Evolutionary conservation across 169 alveolate genomes (phyloP).

Genomic region (Cryptosporidium sp.): DNA sequence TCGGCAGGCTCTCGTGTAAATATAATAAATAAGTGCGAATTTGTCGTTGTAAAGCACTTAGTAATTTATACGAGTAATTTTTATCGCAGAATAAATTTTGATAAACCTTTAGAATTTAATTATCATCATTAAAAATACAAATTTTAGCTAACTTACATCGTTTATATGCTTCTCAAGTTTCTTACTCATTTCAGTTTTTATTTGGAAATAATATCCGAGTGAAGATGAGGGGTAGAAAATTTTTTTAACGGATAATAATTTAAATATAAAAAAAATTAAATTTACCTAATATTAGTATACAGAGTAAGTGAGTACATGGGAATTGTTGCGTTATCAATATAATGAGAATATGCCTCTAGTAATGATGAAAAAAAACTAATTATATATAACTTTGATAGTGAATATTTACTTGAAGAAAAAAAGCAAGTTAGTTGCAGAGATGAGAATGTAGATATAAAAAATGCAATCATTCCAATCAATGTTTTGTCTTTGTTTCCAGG

Average conservation of each 20-base stretch:
- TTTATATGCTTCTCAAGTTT: conserved; percentile 9
- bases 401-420: neutral
- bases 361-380: conserved; percentile 40
- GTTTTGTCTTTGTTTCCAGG: conserved; percentile 64
- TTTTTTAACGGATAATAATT: neutral
- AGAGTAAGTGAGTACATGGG: conserved; percentile 57
- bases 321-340: conserved; percentile 58
- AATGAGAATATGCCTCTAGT: conserved; percentile 59
- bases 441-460: conserved; percentile 10
- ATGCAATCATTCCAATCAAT: conserved; percentile 39
- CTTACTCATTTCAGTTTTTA: neutral
- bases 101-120: conserved; percentile 19
- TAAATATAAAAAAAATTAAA: neutral
- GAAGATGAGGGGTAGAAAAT: conserved; percentile 24
- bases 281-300: conserved; percentile 47
- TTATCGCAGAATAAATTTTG: neutral
- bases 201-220: neutral
- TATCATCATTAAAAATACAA: neutral
- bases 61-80: conserved; percentile 12
- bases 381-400: neutral
- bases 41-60: conserved; percentile 8
- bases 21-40: conserved; percentile 15
- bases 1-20: neutral
- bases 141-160: conserved; percentile 30
- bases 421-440: conserved; percentile 13